phyloP scores from a whole-genome alignment of 108 stramenopile genomes.

The Nitzschia sp. region DNA sequence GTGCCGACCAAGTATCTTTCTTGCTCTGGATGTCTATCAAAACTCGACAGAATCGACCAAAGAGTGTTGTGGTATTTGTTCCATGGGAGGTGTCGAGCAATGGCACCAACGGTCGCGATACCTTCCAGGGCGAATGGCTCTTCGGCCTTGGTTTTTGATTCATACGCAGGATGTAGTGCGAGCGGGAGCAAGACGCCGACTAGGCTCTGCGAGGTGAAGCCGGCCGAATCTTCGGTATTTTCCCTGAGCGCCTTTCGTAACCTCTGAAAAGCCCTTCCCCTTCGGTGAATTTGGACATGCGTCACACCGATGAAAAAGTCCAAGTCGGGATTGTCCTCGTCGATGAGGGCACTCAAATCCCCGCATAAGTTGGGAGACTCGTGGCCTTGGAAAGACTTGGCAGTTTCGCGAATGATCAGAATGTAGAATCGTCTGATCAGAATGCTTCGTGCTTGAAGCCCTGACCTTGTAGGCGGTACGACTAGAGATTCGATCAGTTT shows the following conservation, averaged over 20 bases:
- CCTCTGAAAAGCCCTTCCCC: slow-evolving; percentile 76
- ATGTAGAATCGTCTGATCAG: slow-evolving; percentile 59
- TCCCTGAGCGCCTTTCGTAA: slow-evolving; percentile 60
- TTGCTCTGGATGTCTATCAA: slow-evolving; percentile 71
- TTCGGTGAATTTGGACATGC: slow-evolving; percentile 95
- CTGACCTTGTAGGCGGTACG: slow-evolving; percentile 58
- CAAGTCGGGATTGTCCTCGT: slow-evolving; percentile 84
- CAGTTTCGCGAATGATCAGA: slow-evolving; percentile 62
- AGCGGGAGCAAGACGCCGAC: slow-evolving; percentile 85
- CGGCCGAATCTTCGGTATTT: background rate
- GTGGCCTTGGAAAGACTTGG: slow-evolving; percentile 35
- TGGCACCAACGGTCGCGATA: slow-evolving; percentile 76
- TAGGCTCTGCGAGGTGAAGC: slow-evolving; percentile 59
- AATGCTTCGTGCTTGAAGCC: slow-evolving; percentile 46
- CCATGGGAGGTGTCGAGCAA: slow-evolving; percentile 80
- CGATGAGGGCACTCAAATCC: slow-evolving; percentile 60
- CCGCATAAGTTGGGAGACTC: slow-evolving; percentile 69
- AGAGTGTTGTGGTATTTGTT: slow-evolving; percentile 76
- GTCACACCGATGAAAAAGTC: slow-evolving; percentile 94
- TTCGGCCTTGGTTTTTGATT: slow-evolving; percentile 73
- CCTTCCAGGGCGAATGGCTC: slow-evolving; percentile 74
- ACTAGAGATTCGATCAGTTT: slow-evolving; percentile 68
- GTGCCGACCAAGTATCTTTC: slow-evolving; percentile 74
- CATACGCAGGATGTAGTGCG: slow-evolving; percentile 82
- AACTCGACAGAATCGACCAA: slow-evolving; percentile 63